Evolutionary conservation across 306 rosid species (phyloP).

Genomic region (Astragalus glycyphyllos): DNA sequence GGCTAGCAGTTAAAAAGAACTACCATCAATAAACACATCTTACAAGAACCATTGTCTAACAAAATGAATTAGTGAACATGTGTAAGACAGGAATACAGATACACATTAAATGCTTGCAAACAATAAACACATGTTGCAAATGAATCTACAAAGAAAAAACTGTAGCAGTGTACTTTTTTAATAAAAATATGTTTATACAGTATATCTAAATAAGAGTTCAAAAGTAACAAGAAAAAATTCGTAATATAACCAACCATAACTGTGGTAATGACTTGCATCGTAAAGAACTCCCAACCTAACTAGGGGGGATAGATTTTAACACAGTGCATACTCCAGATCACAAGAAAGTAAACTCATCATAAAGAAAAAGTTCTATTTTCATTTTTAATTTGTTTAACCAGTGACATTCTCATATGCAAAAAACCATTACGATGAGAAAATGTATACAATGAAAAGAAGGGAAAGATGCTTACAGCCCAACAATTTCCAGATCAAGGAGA

Average conservation of each 20-base stretch:
- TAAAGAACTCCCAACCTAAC: constrained; percentile 33
- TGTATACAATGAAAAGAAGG: constrained; percentile 34
- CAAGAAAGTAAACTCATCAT: constrained; percentile 13
- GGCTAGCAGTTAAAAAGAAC: constrained; percentile 55
- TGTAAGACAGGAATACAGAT: constrained; percentile 3
- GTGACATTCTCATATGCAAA: constrained; percentile 2
- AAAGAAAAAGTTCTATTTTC: constrained; percentile 16
- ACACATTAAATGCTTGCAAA: constrained; percentile 12
- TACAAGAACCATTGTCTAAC: constrained; percentile 17
- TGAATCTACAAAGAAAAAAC: background rate
- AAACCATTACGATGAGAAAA: constrained; percentile 29
- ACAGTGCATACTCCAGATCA: constrained; percentile 5
- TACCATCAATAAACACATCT: constrained; percentile 18
- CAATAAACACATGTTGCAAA: background rate
- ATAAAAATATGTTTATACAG: background rate
- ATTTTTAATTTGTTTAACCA: background rate
- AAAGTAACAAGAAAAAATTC: constrained; percentile 27
- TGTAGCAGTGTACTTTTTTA: background rate
- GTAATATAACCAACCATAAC: constrained; percentile 30
- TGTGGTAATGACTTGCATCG: constrained; percentile 6
- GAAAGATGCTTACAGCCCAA: constrained; percentile 89
- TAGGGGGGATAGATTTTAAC: constrained; percentile 17
- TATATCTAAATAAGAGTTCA: constrained; percentile 1
- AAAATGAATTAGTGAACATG: constrained; percentile 36
- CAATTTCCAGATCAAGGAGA: constrained; percentile 94